Evolutionary conservation across 2,329 filamentous ascomycete species (phyloP).

Genomic region (Aschersonia sp.): DNA sequence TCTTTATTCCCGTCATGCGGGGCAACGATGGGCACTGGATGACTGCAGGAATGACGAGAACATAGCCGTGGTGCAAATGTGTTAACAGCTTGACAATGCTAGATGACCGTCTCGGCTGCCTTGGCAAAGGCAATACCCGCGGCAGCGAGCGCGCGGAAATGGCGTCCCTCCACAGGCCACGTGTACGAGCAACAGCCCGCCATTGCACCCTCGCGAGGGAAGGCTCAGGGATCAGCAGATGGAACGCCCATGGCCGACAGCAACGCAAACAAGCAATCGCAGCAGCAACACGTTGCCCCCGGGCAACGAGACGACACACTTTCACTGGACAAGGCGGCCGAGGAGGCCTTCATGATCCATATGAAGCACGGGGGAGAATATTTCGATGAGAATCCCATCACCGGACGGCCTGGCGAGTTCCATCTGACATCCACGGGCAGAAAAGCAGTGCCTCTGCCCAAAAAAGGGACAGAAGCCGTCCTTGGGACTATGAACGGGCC

Average conservation of each 20-base stretch:
- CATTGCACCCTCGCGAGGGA: conserved; percentile 6
- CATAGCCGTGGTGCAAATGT: no score
- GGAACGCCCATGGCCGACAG: conserved; percentile 32
- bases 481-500: conserved; percentile 21
- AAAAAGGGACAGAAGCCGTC: conserved; percentile 13
- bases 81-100: background rate
- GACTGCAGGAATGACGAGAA: no score
- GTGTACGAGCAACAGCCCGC: conserved; percentile 27
- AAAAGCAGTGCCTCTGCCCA: conserved; percentile 22
- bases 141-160: conserved; percentile 34
- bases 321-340: conserved; percentile 32
- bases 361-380: conserved; percentile 48
- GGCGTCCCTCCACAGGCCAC: conserved; percentile 40
- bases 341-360: conserved; percentile 43
- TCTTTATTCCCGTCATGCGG: background rate
- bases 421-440: conserved; percentile 48
- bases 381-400: conserved; percentile 55
- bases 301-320: conserved; percentile 22
- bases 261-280: conserved; percentile 7
- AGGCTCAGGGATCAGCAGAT: conserved; percentile 26
- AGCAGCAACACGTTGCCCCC: conserved; percentile 8
- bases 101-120: conserved; percentile 41
- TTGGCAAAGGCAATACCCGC: conserved; percentile 38
- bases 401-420: conserved; percentile 50
- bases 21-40: background rate